A percentile compares a stretch with the other conserved stretches of the same genome.
These are phyloP conservation scores for Yarrowia sp. DNA, from an alignment of 805 yeast genomes.

Conservation along the genomic window DNA sequence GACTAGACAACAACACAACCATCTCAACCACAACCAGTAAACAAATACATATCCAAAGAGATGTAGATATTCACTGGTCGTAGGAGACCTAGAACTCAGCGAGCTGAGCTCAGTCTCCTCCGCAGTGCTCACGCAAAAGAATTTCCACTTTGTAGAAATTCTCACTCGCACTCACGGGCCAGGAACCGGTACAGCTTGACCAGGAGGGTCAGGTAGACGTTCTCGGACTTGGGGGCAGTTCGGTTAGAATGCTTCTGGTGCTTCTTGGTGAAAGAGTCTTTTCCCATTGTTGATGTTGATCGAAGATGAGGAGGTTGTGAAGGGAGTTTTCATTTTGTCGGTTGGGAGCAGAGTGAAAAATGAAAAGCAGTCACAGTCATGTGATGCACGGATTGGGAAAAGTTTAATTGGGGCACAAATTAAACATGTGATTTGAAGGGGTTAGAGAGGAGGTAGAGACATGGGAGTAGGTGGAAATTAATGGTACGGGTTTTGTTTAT, in stretches of 20 bases:
- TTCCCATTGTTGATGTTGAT: slow-evolving; percentile 65
- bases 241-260: slow-evolving; percentile 96
- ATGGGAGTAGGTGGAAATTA: not conserved
- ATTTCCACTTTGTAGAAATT: not conserved
- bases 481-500: too few relatives aligned
- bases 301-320: not conserved
- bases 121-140: slow-evolving; percentile 16
- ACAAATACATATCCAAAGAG: too few relatives aligned
- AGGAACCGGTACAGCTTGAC: slow-evolving; percentile 98
- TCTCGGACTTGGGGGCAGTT: slow-evolving; percentile 98
- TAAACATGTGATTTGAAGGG: not conserved
- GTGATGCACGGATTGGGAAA: not conserved
- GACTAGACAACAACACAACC: too few relatives aligned
- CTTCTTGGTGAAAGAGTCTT: slow-evolving; percentile 94
- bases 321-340: not conserved
- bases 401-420: too few relatives aligned
- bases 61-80: too few relatives aligned
- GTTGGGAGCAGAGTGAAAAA: slow-evolving; percentile 9
- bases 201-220: slow-evolving; percentile 96
- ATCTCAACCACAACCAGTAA: too few relatives aligned
- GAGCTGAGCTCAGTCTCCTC: not conserved
- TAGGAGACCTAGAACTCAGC: too few relatives aligned
- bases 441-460: not conserved
- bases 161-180: slow-evolving; percentile 78
- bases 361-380: slow-evolving; percentile 6